Conservation (phyloP, 2,329 filamentous ascomycete species). For the Zasmidium cellare region DNA sequence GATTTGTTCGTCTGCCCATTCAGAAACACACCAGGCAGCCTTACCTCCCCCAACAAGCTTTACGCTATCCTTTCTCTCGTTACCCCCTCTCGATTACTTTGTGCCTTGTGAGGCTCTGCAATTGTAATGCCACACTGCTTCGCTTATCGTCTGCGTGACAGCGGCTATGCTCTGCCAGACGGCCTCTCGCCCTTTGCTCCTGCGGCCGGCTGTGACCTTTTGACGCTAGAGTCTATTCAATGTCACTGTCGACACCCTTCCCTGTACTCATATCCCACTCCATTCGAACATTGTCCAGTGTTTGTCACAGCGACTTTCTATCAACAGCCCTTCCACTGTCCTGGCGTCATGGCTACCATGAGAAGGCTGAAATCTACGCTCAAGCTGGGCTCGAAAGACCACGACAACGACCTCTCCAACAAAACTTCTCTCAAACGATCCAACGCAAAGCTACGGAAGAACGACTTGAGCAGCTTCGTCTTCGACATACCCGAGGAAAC, state of each 20-base stretch:
- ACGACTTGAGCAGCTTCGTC: not conserved
- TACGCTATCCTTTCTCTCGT: not conserved
- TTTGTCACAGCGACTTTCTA: not conserved
- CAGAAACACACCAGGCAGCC: slow-evolving; percentile 4
- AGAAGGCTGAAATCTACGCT: not conserved
- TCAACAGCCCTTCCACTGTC: not conserved
- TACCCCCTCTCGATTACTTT: not conserved
- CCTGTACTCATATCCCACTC: not conserved
- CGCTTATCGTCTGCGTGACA: not conserved
- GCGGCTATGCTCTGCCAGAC: slow-evolving; percentile 5
- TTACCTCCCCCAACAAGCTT: not conserved
- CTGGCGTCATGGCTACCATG: not conserved
- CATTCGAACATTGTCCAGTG: not conserved
- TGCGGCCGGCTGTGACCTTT: not conserved
- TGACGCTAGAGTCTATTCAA: not conserved
- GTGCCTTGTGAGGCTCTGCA: not conserved
- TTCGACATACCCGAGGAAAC: not conserved
- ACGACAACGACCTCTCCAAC: not conserved
- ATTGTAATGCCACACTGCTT: not conserved
- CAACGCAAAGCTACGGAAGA: slow-evolving; percentile 4
- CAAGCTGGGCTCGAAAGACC: not conserved
- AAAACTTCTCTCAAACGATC: slow-evolving; percentile 3
- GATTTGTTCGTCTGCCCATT: not conserved
- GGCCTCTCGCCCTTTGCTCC: not conserved
- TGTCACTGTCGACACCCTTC: not conserved